Conservation (phyloP, 257 asterid species). For the Primulina tabacum region DNA sequence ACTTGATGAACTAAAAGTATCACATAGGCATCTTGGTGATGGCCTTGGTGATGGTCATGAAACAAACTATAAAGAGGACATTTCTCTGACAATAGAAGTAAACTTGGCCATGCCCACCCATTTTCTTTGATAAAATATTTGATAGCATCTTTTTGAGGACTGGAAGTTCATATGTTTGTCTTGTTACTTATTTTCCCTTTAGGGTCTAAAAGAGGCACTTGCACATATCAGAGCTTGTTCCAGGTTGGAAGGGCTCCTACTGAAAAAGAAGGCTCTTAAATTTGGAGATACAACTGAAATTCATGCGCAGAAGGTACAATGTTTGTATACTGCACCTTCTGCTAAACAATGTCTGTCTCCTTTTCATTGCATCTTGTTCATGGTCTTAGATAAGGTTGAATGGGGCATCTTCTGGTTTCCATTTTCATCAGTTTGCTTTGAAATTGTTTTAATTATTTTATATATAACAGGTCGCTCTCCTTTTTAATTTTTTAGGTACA, state of each 20-base stretch:
- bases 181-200: constrained; percentile 25
- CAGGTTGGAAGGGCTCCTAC: constrained; percentile 72
- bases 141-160: constrained; percentile 18
- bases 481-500: background rate
- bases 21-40: constrained; percentile 38
- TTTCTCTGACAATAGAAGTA: constrained; percentile 65
- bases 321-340: constrained; percentile 4
- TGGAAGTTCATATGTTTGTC: constrained; percentile 26
- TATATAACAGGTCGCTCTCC: background rate
- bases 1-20: constrained; percentile 55
- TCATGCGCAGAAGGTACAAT: constrained; percentile 79
- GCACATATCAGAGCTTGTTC: constrained; percentile 84
- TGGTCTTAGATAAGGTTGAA: background rate
- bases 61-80: constrained; percentile 35
- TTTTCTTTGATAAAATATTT: constrained; percentile 9
- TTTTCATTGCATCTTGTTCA: constrained; percentile 5
- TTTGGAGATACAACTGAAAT: constrained; percentile 76
- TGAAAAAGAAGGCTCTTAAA: constrained; percentile 72
- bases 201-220: constrained; percentile 84
- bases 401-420: constrained; percentile 1
- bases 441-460: background rate
- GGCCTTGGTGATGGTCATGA: constrained; percentile 41
- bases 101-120: constrained; percentile 22
- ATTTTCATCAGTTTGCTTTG: constrained; percentile 9
- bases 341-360: constrained; percentile 8